These are phyloP conservation scores for Paecilomyces niveus DNA, from an alignment of 2,329 filamentous ascomycete species.

Conservation along the genomic window DNA sequence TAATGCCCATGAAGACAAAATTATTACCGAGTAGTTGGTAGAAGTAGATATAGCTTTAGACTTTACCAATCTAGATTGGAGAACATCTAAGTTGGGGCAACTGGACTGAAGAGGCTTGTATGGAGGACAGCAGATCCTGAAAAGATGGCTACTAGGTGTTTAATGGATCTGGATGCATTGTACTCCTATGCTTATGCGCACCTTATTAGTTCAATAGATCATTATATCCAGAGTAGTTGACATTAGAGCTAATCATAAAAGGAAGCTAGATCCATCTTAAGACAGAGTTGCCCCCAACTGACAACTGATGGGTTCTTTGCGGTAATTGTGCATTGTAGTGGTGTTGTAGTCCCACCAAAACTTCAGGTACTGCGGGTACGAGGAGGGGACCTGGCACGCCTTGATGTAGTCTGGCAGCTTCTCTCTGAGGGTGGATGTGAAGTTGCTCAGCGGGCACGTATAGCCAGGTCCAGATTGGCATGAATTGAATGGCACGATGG, in stretches of 20 bases:
- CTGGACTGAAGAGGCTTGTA: too few species aligned
- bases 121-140: too few species aligned
- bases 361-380: constrained; percentile 9
- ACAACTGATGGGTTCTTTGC: background rate
- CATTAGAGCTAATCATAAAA: background rate
- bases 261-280: background rate
- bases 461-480: constrained; percentile 14
- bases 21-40: too few species aligned
- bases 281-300: background rate
- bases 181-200: too few species aligned
- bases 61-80: too few species aligned
- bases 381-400: constrained; percentile 7
- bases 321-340: constrained; percentile 4
- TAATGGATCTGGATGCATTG: too few species aligned
- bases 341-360: constrained; percentile 15
- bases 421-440: background rate
- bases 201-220: too few species aligned
- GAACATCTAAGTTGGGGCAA: too few species aligned
- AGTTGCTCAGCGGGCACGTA: constrained; percentile 9
- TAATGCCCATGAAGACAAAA: too few species aligned
- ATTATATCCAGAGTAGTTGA: too few species aligned
- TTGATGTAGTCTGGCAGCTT: constrained; percentile 6
- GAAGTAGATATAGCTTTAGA: too few species aligned
- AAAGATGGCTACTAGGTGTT: too few species aligned
- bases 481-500: constrained; percentile 10